These are phyloP conservation scores for Ascomycota sp. DNA, from an alignment of 2,329 filamentous ascomycete species.

Conservation along the genomic window DNA sequence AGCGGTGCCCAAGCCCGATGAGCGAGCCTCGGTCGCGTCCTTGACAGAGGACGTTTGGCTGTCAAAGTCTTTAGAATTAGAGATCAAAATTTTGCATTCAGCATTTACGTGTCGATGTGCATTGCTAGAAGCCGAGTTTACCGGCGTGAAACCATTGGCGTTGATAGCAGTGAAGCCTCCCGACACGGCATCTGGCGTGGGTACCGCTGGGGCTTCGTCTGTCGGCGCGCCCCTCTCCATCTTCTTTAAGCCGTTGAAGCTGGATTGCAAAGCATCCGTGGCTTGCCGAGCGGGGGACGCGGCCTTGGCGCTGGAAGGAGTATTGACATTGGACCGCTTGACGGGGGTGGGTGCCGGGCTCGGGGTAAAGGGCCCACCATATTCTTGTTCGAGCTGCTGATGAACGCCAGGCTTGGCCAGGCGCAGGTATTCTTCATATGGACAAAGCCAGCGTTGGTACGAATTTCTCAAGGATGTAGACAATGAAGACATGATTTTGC, in stretches of 20 bases:
- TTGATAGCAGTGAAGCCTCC: conserved; percentile 40
- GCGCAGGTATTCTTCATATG: conserved; percentile 84
- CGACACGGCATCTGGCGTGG: conserved; percentile 16
- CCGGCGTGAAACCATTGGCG: conserved; percentile 45
- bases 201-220: conserved; percentile 20
- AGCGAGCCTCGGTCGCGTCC: conserved; percentile 40
- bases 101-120: conserved; percentile 31
- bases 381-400: conserved; percentile 78
- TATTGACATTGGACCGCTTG: conserved; percentile 38
- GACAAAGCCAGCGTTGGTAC: conserved; percentile 87
- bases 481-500: conserved; percentile 97
- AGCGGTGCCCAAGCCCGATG: conserved; percentile 29
- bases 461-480: conserved; percentile 97
- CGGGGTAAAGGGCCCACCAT: conserved; percentile 77
- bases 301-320: conserved; percentile 31
- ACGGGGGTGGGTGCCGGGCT: conserved; percentile 45
- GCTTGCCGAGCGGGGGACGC: conserved; percentile 45
- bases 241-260: conserved; percentile 21
- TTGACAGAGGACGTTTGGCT: conserved; percentile 41
- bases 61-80: conserved; percentile 34
- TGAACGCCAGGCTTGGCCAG: conserved; percentile 89
- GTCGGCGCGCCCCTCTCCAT: conserved; percentile 25
- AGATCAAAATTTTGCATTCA: conserved; percentile 34
- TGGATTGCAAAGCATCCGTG: conserved; percentile 28
- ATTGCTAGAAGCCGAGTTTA: conserved; percentile 47